Evolutionary conservation across 176 grass and related monocot genomes (phyloP).

Genomic region (Triticum timopheevii): DNA sequence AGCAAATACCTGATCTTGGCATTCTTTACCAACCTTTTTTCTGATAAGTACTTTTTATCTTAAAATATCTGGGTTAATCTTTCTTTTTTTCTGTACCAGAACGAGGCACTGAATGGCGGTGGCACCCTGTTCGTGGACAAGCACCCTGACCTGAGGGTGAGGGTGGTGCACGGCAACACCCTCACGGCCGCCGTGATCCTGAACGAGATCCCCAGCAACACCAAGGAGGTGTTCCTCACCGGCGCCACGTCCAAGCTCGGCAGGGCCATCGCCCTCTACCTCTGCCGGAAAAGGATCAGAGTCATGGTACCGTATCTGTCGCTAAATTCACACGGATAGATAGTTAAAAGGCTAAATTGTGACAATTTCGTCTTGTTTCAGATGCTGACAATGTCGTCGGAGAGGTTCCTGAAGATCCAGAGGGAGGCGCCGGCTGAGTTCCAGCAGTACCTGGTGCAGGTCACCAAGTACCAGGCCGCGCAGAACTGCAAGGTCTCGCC

Average conservation of each 20-base stretch:
- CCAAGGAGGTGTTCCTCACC: conserved; percentile 77
- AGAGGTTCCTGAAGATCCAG: conserved; percentile 78
- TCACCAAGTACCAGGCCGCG: conserved; percentile 80
- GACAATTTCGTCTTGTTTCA: not conserved
- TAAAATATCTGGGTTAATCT: too few relatives aligned
- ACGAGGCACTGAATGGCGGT: conserved; percentile 84
- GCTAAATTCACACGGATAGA: not conserved
- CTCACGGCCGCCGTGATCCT: conserved; percentile 92
- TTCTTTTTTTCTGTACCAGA: conserved; percentile 42
- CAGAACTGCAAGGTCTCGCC: conserved; percentile 73
- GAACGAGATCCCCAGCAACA: conserved; percentile 75
- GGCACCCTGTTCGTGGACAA: conserved; percentile 80
- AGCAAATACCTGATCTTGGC: too few relatives aligned
- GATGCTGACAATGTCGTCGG: conserved; percentile 79
- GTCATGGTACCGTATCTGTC: conserved; percentile 50
- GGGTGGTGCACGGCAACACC: conserved; percentile 97
- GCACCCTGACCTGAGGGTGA: conserved; percentile 68
- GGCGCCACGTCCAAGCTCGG: conserved; percentile 96
- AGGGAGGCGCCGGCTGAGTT: conserved; percentile 68
- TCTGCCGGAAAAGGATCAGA: conserved; percentile 74
- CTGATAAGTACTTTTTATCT: too few relatives aligned
- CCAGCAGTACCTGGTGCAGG: conserved; percentile 79
- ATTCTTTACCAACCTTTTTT: too few relatives aligned
- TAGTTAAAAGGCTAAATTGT: not conserved
- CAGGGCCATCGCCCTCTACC: conserved; percentile 82